Base-by-base conservation (phyloP, 129 eudicot genomes). In the Helianthus tuberosus region DNA sequence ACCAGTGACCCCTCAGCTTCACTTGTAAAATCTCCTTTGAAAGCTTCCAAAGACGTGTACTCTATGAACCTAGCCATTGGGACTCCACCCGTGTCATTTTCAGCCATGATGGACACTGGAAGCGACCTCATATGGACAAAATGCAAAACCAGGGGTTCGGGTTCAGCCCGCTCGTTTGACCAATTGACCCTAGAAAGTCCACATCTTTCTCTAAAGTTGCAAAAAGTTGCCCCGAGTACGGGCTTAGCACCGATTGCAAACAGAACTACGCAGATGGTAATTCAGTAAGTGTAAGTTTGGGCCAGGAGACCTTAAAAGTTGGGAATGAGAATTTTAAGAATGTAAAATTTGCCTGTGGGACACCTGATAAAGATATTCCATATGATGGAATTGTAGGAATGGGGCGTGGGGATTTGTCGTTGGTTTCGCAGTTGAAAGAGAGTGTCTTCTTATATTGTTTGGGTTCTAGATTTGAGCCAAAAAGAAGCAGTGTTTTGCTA, bases 371-470 rank as follows among this genome's bases (percentile, higher is more conserved):
- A 15, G 11, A 43, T 35, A 16, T 10, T 43, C 8, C 11, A 20
- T 14, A 14, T 1, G n/a, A 68, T 14, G 87, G 87, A 12, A 23
- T 84, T 1, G 55, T 84, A 6, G 87, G 87, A 9, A 53, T 84
- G 36, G 87, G 87, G 9, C 72, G 73, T n/a, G 87, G 87, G 25
- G 36, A 54, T 4, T 57, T 75, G 57, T 84, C 87, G 5, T 81
- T 80, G 50, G 71, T 84, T 32, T 84, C 85, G 15, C 82, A 84
- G 44, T 52, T 76, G 13, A 74, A 77, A 8, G 9, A 62, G 20
- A 55, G 17, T 2, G 71, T 76, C 8, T 84, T 84, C 44, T 76
- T 76, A 8, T 84, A 80, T 20, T 84, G 85, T 62, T 50, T 84
- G 43, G 75, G 66, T 12, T 74, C 88, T 10, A 23, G 74, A 1